These are phyloP conservation scores for Lentinula sp. DNA, from an alignment of 768 basidiomycete species.

Conservation along the genomic window DNA sequence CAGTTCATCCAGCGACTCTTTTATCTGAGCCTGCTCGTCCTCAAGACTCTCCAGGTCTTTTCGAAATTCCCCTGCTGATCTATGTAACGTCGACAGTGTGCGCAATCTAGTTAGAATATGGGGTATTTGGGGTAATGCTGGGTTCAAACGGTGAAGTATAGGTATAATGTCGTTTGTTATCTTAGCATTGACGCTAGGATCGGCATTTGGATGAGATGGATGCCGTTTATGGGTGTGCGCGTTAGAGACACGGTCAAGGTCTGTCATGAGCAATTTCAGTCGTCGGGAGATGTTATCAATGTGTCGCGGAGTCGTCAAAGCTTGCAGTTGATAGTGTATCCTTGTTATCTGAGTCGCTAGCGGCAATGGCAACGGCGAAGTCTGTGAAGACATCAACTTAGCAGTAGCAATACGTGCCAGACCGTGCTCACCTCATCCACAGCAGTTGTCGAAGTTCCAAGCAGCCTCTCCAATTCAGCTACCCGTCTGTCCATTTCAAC, in stretches of 20 bases:
- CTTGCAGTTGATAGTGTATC: constrained; percentile 77
- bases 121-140: constrained; percentile 75
- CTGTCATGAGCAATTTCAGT: constrained; percentile 86
- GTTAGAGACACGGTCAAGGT: constrained; percentile 77
- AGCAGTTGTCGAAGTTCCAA: constrained; percentile 76
- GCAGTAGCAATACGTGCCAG: background rate
- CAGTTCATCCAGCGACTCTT: constrained; percentile 62
- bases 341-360: constrained; percentile 78
- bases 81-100: constrained; percentile 77
- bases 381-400: constrained; percentile 18
- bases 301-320: constrained; percentile 93
- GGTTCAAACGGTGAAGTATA: constrained; percentile 62
- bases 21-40: constrained; percentile 63
- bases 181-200: constrained; percentile 21
- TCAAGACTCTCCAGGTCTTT: constrained; percentile 59
- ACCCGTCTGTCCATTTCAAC: constrained; percentile 81
- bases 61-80: constrained; percentile 75
- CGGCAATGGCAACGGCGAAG: constrained; percentile 69
- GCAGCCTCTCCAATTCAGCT: constrained; percentile 72
- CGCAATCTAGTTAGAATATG: constrained; percentile 87
- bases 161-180: constrained; percentile 62
- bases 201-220: constrained; percentile 27
- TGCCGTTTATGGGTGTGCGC: constrained; percentile 40
- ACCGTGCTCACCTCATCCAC: constrained; percentile 68
- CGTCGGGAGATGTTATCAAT: constrained; percentile 93